These are phyloP conservation scores for Candida caryicola DNA, from an alignment of 805 yeast genomes.

Conservation along the genomic window DNA sequence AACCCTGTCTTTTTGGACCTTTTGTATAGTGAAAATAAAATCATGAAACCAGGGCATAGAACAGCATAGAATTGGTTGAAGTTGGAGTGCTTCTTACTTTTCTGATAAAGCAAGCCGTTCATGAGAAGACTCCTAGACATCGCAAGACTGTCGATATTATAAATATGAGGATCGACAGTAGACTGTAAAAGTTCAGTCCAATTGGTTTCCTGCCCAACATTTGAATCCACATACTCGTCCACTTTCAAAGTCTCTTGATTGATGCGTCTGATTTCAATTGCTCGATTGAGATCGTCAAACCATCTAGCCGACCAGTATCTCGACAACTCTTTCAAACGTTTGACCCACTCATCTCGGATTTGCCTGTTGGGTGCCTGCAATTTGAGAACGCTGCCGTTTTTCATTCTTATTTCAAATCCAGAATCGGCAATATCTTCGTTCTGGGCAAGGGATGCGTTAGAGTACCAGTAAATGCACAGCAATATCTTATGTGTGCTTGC, in stretches of 20 bases:
- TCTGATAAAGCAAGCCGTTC: slow-evolving; percentile 68
- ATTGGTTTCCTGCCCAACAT: slow-evolving; percentile 37
- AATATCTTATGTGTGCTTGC: slow-evolving; percentile 24
- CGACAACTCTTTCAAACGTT: slow-evolving; percentile 39
- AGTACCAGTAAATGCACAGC: slow-evolving; percentile 31
- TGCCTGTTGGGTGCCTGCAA: slow-evolving; percentile 53
- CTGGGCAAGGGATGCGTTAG: slow-evolving; percentile 19
- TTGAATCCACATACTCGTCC: slow-evolving; percentile 56
- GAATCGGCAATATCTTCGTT: slow-evolving; percentile 40
- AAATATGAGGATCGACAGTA: slow-evolving; percentile 49
- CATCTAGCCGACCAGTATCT: slow-evolving; percentile 59
- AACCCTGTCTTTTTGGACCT: slow-evolving; percentile 47
- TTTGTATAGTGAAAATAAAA: slow-evolving; percentile 51
- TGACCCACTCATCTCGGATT: slow-evolving; percentile 67
- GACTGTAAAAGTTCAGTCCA: slow-evolving; percentile 27
- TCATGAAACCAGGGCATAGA: slow-evolving; percentile 66
- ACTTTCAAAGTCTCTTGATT: slow-evolving; percentile 50
- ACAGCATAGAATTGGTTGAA: slow-evolving; percentile 63
- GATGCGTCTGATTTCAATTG: slow-evolving; percentile 34
- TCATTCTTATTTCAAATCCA: slow-evolving; percentile 50
- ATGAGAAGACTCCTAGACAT: slow-evolving; percentile 57
- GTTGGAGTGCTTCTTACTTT: slow-evolving; percentile 63
- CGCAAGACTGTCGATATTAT: slow-evolving; percentile 56
- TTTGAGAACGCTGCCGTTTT: slow-evolving; percentile 44
- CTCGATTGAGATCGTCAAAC: slow-evolving; percentile 36